Base-by-base conservation (phyloP, 2,329 filamentous ascomycete species). In the Dryadomyces quercus-mongolicae region DNA sequence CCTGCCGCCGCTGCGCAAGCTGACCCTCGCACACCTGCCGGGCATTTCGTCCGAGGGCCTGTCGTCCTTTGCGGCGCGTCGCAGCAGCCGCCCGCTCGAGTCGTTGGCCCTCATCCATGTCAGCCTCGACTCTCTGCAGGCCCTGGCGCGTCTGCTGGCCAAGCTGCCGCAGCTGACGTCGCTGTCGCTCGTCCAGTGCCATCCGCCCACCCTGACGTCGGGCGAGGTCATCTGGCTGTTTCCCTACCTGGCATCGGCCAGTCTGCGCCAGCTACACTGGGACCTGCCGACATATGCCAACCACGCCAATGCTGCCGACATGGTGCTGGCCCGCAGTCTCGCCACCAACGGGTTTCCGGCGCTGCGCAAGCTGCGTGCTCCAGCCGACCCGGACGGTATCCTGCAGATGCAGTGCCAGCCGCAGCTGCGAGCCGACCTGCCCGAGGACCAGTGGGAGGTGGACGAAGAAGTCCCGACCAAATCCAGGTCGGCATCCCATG, bases 361-460 rank as follows among this genome's bases (percentile, higher is more conserved):
- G 0, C 73, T 91, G 10, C 71, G 70, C 10, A 70, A 64, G 1
- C 68, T 90, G 18, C 79, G 86, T 53, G 73, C 80, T 0, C 86
- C 85, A 1, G 80, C 80, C 55, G 86, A 91, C 59, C 77, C 84
- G 1, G 78, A 86, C 5, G 86, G 85, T 25, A 60, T 78, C 8
- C 80, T 90, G 58, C 86, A 91, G 67, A 68, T 72, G 1, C 73
- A 89, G 1, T 91, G 86, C 65, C 76, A 75, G 46, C 85, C 85
- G 0, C 69, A 75, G 4, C 76, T 77, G 34, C 72, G 73, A 34
- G 70, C 79, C 20, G 74, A 81, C 44, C 68, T 77, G 21, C 71
- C 75, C 1, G 67, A 67, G 10, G 77, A 81, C 57, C 72, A 73
- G 21, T 75, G 73, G 62, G 25, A 12, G 15, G 16, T 4, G 42